Evolutionary conservation across 805 yeast species (phyloP).

Genomic region (Metschnikowia proteae): DNA sequence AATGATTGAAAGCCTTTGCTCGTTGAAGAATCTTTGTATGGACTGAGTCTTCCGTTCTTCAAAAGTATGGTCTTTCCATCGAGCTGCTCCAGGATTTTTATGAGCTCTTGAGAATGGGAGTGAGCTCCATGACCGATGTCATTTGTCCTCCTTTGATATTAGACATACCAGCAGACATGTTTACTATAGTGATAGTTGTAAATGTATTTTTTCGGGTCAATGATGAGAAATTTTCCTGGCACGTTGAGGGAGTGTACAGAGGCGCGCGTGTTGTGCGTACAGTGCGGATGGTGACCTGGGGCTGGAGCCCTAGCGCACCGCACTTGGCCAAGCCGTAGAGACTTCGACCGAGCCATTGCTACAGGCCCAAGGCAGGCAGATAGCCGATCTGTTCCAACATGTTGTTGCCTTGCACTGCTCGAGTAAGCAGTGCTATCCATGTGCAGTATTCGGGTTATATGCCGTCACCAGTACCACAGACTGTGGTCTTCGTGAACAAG

Average conservation of each 20-base stretch:
- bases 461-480: too few relatives aligned
- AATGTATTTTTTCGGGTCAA: slow-evolving; percentile 11
- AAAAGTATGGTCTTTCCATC: too few relatives aligned
- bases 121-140: neutral
- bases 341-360: neutral
- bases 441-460: too few relatives aligned
- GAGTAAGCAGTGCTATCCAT: too few relatives aligned
- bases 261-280: slow-evolving; percentile 5
- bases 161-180: slow-evolving; percentile 24
- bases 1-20: too few relatives aligned
- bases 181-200: slow-evolving; percentile 16
- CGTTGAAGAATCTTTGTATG: too few relatives aligned
- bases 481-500: too few relatives aligned
- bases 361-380: neutral
- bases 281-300: slow-evolving; percentile 7
- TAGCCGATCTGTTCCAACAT: too few relatives aligned
- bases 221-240: slow-evolving; percentile 20
- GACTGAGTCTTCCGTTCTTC: too few relatives aligned
- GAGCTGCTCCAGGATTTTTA: neutral
- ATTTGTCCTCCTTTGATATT: neutral
- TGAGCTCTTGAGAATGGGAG: too few relatives aligned
- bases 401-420: too few relatives aligned
- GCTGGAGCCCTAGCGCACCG: slow-evolving; percentile 16
- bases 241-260: slow-evolving; percentile 14
- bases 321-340: neutral